These are phyloP conservation scores for Papilionanthe hybrid DNA, from an alignment of 116 monocot genomes.

Conservation along the genomic window DNA sequence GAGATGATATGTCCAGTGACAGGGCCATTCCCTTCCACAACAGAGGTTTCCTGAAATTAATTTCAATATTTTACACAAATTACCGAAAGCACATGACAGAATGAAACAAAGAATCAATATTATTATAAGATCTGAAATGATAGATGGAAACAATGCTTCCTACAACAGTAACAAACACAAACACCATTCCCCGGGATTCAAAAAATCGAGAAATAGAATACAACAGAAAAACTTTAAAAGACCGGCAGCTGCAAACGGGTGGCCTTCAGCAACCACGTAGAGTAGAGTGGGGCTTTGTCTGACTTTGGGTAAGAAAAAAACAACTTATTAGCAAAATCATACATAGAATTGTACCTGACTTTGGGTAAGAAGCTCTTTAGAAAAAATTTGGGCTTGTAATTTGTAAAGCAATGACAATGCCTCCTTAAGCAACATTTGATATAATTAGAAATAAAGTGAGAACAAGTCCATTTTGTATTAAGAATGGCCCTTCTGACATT, in stretches of 20 bases:
- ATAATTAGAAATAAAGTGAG: too few species aligned
- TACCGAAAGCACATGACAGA: neutral
- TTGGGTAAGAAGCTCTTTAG: too few species aligned
- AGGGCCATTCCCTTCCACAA: slow-evolving; percentile 38
- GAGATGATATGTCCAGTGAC: slow-evolving; percentile 63
- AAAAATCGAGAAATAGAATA: too few species aligned
- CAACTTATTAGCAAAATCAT: too few species aligned
- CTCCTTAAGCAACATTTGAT: too few species aligned
- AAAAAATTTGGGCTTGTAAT: too few species aligned
- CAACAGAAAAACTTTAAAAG: neutral
- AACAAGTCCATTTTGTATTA: too few species aligned
- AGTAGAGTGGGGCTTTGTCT: neutral
- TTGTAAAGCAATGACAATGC: too few species aligned
- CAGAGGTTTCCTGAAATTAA: slow-evolving; percentile 19
- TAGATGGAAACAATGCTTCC: neutral
- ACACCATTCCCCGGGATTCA: neutral
- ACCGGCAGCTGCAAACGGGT: neutral
- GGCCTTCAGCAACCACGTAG: neutral
- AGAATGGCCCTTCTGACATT: too few species aligned
- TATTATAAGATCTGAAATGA: neutral
- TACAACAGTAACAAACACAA: neutral
- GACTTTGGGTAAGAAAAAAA: too few species aligned
- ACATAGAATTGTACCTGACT: too few species aligned
- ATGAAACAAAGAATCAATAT: too few species aligned
- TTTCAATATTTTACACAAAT: neutral